Evolutionary conservation across 257 asterid genomes (phyloP), one percentile per base, ranked within the genome.

Genomic region (Paraleonurus japonicus): DNA sequence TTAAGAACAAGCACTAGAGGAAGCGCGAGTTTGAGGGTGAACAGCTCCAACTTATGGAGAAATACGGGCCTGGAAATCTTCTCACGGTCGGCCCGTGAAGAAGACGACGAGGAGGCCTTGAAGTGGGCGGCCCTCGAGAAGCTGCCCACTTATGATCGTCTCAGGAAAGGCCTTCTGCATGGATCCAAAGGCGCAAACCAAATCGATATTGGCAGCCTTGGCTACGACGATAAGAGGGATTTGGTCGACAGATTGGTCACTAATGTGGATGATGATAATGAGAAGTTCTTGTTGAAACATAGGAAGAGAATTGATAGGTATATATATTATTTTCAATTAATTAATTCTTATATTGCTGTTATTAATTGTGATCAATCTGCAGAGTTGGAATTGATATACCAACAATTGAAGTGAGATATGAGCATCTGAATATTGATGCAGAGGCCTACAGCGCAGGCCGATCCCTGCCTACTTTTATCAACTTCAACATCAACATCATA

Each of bases 91-190:
- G 47, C 86, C 0, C 80, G 88, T 0, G 90, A 86, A 0, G 93
- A 88, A 51, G 93, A 90, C 5, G 95, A 88, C 13, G 95, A 90
- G 22, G 96, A 86, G 24, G 95, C 92, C 23, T 67, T 90, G 19
- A 84, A 82, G 71, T 90, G 96, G 96, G 96, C 96, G 0, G 92
- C 95, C 0, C 80, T 90, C 7, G 96, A 90, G 65, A 84, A 83
- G 23, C 69, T 90, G 24, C 95, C 96, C 0, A 90, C 96, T 1
- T 86, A 81, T 4, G 90, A 79, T 61, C 87, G 96, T 7, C 83
- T 90, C 27, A 72, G 89, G 57, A 86, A 83, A 47, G 96, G 96
- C 10, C 53, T 90, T 1, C 15, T 89, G 7, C 73, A n/a, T 80
- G 33, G 96, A 5, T 83, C 84, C 2, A 76, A 77, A 33, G 90